Base-by-base conservation (phyloP, 2,329 filamentous ascomycete species). In the Lasiodiplodia citricola region DNA sequence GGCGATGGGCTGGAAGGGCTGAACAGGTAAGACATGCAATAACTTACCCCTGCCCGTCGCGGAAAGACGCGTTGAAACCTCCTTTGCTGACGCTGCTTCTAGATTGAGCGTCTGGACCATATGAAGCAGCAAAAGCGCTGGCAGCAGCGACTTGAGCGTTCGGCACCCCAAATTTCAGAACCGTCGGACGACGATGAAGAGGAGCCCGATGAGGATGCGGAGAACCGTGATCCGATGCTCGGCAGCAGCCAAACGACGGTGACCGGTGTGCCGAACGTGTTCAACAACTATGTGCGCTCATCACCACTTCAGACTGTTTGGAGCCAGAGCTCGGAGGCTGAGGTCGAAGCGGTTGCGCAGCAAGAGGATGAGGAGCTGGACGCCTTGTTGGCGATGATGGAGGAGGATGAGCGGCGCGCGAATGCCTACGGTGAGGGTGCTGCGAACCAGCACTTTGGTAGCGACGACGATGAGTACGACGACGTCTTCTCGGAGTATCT, bases 401-500 rank as follows among this genome's bases (percentile, higher is more conserved):
- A 84, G 51, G 74, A 75, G 47, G 73, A 73, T 69, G 47, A 67
- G 50, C 38, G 70, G 7, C 35, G 25, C 7, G 41, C 44, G 13
- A 50, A 55, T 44, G 38, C 31, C 70, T 13, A 38, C 57, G 16
- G 56, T 50, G 31, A 35, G 66, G 69, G 51, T 62, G 67, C 23
- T 52, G 71, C 37, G 72, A 75, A 13, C 70, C 76, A 76, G 72
- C 74, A 79, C 52, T 80, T 82, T 56, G 81, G 82, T n/a, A 85
- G 85, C 72, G 87, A 88, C 70, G 60, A 64, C n/a, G 84, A 85
- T 44, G 87, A 89, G 70, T 89, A 88, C 73, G 87, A 89, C 73
- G 80, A 81, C 70, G 80, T 90, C 8, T 89, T 97, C 76, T 87
- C 88, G 82, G 88, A 92, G 41, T 44, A 44, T 23, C 18, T 68